Evolutionary conservation across 176 grass and related monocot genomes (phyloP), one percentile per base, ranked within the genome.

Genomic region (Zea mays): DNA sequence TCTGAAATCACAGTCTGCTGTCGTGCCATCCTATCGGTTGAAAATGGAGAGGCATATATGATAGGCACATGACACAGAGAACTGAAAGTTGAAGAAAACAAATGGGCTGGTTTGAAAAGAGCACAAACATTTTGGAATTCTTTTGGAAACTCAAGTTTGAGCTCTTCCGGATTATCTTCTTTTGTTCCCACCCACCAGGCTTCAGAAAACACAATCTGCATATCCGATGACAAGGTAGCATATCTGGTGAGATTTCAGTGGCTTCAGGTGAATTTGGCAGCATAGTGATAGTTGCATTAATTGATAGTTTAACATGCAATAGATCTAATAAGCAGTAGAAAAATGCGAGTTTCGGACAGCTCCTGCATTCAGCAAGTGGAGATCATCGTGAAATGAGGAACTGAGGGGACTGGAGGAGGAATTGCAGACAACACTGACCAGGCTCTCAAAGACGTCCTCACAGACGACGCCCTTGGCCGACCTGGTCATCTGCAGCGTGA

Each of bases 131-230:
- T 93, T 38, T 83, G 86, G 13, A 92, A 50, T 14, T 83, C 66
- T 60, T 90, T 79, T 10, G 91, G 91, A 85, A 94, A 86, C 16
- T 98, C 89, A 51, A 92, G 87, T 42, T 82, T 83, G 16, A 85
- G 77, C 66, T 98, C 95, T 72, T 98, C 47, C 3, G 95, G 95
- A 58, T 98, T 98, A 35, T 92, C 91, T 78, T 92, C 80, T 64
- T 94, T 94, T 7, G 57, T 77, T 62, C 95, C 95, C 54, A 98
- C 70, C 95, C 95, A 98, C 87, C 91, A 92, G 35, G 85, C 86
- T 79, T 98, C 71, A 71, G 91, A 88, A 85, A 98, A 98, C 10
- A 98, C 95, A 82, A 98, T 94, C 95, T 98, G 91, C 51, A 55
- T 8, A n/a, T 52, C 50, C 15, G 15, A 17, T 52, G 50, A 17